Base-by-base conservation (phyloP, 2,329 filamentous ascomycete genomes). In the Fusarium temperatum region DNA sequence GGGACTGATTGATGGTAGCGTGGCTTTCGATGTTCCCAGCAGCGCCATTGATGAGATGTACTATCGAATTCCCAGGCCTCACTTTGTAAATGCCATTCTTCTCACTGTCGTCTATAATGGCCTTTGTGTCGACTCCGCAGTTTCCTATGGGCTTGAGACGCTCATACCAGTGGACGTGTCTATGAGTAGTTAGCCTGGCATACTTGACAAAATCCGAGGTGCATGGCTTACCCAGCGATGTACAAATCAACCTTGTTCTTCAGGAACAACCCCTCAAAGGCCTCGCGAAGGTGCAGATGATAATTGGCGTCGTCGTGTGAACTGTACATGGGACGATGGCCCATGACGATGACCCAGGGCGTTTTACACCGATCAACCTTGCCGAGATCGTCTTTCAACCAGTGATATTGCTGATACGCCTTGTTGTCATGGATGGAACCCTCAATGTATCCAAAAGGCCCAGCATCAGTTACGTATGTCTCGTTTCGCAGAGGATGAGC, bases 151-250 rank as follows among this genome's bases (percentile, higher is more conserved):
- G 63, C 6, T 54, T 39, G 4, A 65, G 63, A 5, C 63, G 63
- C 26, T 65, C 63, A 12, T 65, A 63, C 63, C 63, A 65, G 1
- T 65, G 58, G 7, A 65, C 58, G 3, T 65, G 63, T 8, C 63
- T 65, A 20, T 22, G 1, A 17, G 3, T 1, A 12, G 22, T 65
- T 20, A 63, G 57, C 6, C 8, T 1, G 1, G 3, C 2, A 8
- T 4, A 3, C 5, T n/a, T 12, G 8, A 39, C 5, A 12, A 6
- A 2, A 1, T 14, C 20, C 1, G 10, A 22, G 20, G 0, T 8
- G 5, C 24, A 15, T 2, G 8, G 3, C 45, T 63, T 45, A 65
- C 62, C 62, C 63, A 15, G 47, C 32, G 10, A 65, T 47, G 3
- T 63, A 65, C 1, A 65, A 15, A 18, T 63, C 63, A 11, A 54